A percentile compares a stretch with the other conserved stretches of the same genome.
These are phyloP conservation scores for Euphorbia corollata DNA, from an alignment of 441 rosid species.

Conservation along the genomic window DNA sequence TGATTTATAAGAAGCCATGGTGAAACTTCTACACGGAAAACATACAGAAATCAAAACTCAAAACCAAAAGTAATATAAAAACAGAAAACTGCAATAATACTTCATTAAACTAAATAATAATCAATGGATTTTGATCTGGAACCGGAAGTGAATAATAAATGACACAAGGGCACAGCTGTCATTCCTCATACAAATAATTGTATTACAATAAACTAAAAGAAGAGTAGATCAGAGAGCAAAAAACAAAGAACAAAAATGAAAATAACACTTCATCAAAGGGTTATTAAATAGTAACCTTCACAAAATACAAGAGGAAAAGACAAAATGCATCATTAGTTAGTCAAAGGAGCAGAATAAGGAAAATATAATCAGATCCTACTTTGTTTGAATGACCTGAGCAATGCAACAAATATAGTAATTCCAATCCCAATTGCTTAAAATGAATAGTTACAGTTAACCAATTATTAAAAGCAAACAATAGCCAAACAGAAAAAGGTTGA, in stretches of 20 bases:
- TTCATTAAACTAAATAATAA: not conserved
- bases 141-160: not conserved
- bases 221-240: no score
- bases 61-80: not conserved
- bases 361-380: not conserved
- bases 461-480: not conserved
- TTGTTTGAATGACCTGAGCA: not conserved
- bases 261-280: not conserved
- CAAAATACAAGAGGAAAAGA: not conserved
- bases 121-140: not conserved
- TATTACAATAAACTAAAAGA: no score
- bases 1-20: constrained; percentile 76
- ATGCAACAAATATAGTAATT: not conserved
- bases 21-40: constrained; percentile 3
- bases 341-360: not conserved
- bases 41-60: not conserved
- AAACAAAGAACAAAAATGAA: no score
- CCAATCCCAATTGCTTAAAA: not conserved
- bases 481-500: not conserved
- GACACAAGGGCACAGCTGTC: not conserved
- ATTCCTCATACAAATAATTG: not conserved
- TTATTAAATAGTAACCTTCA: not conserved
- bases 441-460: not conserved
- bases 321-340: not conserved
- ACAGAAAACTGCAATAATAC: not conserved